These are phyloP conservation scores for Puccinia novopanici DNA, from an alignment of 1,284 basidiomycete species.

Conservation along the genomic window DNA sequence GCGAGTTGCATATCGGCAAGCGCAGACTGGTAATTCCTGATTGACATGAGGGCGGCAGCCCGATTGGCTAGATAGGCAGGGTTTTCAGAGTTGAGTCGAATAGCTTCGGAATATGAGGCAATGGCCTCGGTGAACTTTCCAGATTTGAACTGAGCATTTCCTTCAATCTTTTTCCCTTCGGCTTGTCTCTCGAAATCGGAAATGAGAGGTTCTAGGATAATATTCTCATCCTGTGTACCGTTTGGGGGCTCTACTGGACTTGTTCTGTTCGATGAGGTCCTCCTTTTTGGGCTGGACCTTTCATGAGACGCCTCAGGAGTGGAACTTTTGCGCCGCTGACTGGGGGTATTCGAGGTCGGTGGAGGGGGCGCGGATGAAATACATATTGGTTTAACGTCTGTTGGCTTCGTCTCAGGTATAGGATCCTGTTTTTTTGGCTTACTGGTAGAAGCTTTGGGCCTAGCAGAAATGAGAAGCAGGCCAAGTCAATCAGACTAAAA, in stretches of 20 bases:
- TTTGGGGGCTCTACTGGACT: not conserved
- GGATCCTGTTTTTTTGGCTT: not conserved
- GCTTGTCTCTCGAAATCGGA: not conserved
- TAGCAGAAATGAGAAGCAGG: not conserved
- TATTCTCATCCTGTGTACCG: conserved; percentile 5
- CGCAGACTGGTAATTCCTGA: conserved; percentile 73
- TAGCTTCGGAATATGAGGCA: conserved; percentile 25
- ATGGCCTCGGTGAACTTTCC: conserved; percentile 30
- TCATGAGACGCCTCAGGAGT: not conserved
- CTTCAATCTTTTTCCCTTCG: conserved; percentile 23
- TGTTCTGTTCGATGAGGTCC: not conserved
- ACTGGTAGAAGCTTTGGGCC: conserved; percentile 10
- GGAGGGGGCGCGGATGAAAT: no score
- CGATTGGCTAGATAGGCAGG: conserved; percentile 79
- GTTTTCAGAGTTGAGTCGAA: conserved; percentile 70
- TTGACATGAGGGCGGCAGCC: conserved; percentile 78
- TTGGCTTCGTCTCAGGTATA: not conserved
- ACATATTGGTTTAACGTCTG: not conserved
- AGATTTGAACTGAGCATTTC: conserved; percentile 25
- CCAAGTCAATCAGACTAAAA: not conserved
- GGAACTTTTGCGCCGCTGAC: conserved; percentile 11
- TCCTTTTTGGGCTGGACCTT: conserved; percentile 15
- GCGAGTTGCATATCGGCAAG: conserved; percentile 77
- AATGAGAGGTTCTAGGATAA: not conserved
- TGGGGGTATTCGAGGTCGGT: not conserved